Evolutionary conservation across 2,329 filamentous ascomycete species (phyloP), one percentile per base, ranked within the genome.

Genomic region (Fusarium nanum): DNA sequence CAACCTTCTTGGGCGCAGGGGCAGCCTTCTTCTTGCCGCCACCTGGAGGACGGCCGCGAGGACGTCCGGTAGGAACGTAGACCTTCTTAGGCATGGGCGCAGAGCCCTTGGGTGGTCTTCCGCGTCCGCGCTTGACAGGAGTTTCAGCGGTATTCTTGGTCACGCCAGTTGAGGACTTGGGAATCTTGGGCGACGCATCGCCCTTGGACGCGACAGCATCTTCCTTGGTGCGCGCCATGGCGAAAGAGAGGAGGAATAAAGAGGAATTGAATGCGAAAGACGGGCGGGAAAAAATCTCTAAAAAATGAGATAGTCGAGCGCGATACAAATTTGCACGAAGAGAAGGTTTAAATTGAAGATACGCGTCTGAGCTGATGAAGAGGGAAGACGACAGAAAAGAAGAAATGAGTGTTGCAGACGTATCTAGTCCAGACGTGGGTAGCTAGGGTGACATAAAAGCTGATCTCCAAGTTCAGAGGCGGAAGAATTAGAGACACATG

Each of bases 11-110:
- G 27, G 54, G 48, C 23, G 59, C 71, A 46, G 68, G 42, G 54
- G 62, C 40, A 53, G 59, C 23, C 53, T 56, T 49, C 57, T 63
- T 66, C 67, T 79, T 79, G 77, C 63, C 78, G 64, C 76, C 79
- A 70, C 83, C 84, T 60, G 80, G 81, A 41, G 84, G 84, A 12
- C 84, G 82, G 28, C 84, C 84, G n/a, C 84, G 82, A 42, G 82
- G 82, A n/a, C 81, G 80, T 32, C 84, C 83, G 2, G 79, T 80
- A 25, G 83, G 79, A 5, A 75, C 77, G 37, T 81, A 80, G 53
- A 76, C 52, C 67, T 78, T 64, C 59, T 64, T 64, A 20, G 61
- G 61, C 61, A 64, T 76, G 30, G 73, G 55, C 14, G 70, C 71
- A 20, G 73, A 78, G 7, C 74, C 76, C 46, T 80, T 80, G 56